A percentile compares a stretch with the other conserved stretches of the same genome.
phyloP scores from a whole-genome alignment of 208 protist genomes.

The Leptomonas seymouri region DNA sequence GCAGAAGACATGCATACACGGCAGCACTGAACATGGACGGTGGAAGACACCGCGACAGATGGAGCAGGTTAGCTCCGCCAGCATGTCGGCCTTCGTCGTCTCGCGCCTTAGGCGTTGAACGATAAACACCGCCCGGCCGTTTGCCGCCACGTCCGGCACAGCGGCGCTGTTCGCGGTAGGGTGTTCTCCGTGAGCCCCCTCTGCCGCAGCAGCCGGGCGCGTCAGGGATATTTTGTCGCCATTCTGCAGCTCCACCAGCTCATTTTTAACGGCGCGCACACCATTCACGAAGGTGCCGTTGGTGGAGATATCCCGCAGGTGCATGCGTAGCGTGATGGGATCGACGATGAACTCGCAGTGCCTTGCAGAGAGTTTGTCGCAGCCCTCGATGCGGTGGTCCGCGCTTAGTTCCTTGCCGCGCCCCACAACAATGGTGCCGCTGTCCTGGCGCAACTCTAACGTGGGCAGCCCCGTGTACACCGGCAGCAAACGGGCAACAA shows the following conservation, averaged over 20 bases:
- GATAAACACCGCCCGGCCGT: conserved; percentile 45
- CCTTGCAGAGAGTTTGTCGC: conserved; percentile 53
- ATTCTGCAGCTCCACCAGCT: conserved; percentile 45
- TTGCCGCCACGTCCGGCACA: conserved; percentile 5
- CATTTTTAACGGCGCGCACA: conserved; percentile 45
- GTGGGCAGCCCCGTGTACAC: conserved; percentile 20
- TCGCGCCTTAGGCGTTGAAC: conserved; percentile 60
- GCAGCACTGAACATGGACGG: conserved; percentile 78
- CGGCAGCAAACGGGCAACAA: conserved; percentile 78
- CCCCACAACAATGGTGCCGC: conserved; percentile 50
- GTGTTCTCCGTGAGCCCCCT: too few relatives aligned
- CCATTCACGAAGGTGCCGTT: conserved; percentile 87
- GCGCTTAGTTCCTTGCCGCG: conserved; percentile 68
- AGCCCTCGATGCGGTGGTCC: conserved; percentile 58
- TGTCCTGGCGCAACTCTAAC: conserved; percentile 51
- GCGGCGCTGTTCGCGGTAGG: background rate
- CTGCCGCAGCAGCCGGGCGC: conserved; percentile 20
- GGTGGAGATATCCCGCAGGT: conserved; percentile 65
- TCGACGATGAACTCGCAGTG: conserved; percentile 80
- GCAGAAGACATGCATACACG: conserved; percentile 92
- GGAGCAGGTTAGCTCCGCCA: conserved; percentile 79
- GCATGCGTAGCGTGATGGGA: conserved; percentile 52
- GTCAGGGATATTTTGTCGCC: conserved; percentile 61
- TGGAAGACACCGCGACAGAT: conserved; percentile 71
- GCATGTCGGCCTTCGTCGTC: conserved; percentile 37